Conservation (phyloP, 2,329 filamentous ascomycete genomes). For the Pseudocercospora fijiensis region DNA sequence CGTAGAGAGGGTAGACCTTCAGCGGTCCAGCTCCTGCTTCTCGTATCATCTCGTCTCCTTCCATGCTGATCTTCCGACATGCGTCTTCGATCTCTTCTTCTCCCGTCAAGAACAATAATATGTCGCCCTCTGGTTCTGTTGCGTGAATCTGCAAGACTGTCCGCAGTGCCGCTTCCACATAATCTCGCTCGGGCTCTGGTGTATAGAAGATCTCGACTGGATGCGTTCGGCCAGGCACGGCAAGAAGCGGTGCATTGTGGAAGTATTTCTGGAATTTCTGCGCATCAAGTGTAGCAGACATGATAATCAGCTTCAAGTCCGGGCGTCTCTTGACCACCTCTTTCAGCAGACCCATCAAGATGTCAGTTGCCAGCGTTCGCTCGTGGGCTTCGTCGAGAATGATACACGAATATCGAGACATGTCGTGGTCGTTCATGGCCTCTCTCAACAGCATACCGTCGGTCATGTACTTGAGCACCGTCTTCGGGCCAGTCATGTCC, state of each 20-base stretch:
- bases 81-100: slow-evolving; percentile 99
- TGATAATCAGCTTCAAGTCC: slow-evolving; percentile 97
- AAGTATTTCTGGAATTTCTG: slow-evolving; percentile 99
- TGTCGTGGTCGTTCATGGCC: slow-evolving; percentile 91
- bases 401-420: slow-evolving; percentile 92
- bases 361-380: slow-evolving; percentile 92
- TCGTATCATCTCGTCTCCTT: slow-evolving; percentile 85
- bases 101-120: slow-evolving; percentile 91
- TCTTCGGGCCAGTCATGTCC: slow-evolving; percentile 84
- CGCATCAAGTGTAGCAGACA: slow-evolving; percentile 95
- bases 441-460: slow-evolving; percentile 97
- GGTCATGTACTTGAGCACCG: slow-evolving; percentile 98
- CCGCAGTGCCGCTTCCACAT: slow-evolving; percentile 89
- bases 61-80: slow-evolving; percentile 83
- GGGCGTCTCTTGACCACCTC: slow-evolving; percentile 77
- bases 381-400: slow-evolving; percentile 99
- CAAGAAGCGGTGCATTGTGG: slow-evolving; percentile 86
- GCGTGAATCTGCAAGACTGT: slow-evolving; percentile 97
- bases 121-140: slow-evolving; percentile 86
- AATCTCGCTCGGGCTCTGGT: slow-evolving; percentile 90
- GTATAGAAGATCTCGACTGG: slow-evolving; percentile 99
- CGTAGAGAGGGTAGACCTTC: slow-evolving; percentile 89
- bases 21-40: slow-evolving; percentile 90
- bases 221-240: slow-evolving; percentile 91
- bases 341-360: slow-evolving; percentile 94